Base-by-base conservation (phyloP, 495 filamentous ascomycete genomes). In the Penicillium waksmanii region DNA sequence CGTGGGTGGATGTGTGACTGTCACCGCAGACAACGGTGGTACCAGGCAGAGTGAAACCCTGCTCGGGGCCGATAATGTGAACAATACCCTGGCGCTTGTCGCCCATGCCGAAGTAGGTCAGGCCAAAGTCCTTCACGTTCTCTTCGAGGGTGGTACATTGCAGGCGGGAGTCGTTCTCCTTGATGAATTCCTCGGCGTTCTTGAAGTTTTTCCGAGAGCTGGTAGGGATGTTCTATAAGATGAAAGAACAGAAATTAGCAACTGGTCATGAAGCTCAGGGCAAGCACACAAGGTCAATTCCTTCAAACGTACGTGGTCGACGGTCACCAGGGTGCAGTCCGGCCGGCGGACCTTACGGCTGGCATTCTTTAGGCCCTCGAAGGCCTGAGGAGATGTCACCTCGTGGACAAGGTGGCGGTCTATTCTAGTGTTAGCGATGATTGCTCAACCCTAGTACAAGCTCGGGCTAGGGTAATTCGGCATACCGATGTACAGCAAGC, bases 41-140 rank as follows among this genome's bases (percentile, higher is more conserved):
- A 57, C 93, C 95, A 9, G 95, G 95, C 17, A 98, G 89, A 38
- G 95, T 98, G 82, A 98, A 98, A 60, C 95, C 95, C 74, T 98
- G 95, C 82, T 98, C 95, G 42, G 95, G 95, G n/a, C 95, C 95
- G 65, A 98, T 97, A 68, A 98, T 89, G 75, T 98, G 95, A 43
- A 98, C 95, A 70, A 98, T 98, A 64, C 95, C 95, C 79, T 98
- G 95, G 33, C 95, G 85, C 81, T 96, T 96, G 76, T 98, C 95
- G 42, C 87, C 92, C 59, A 98, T 87, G 52, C 95, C 95, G 66
- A 98, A 98, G 77, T 97, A 98, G 69, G 95, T 97, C 69, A 98
- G 83, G 63, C 90, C 92, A 64, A 97, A 97, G 55, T 92, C 89
- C 77, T 96, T 96, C 58, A 98, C 95, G 68, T 98, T 98, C 60